Percentiles rank a stretch among this genome's conserved stretches.
Evolutionary conservation across 1,139 yeast genomes (phyloP).

Genomic region (Protomyces inundatus): DNA sequence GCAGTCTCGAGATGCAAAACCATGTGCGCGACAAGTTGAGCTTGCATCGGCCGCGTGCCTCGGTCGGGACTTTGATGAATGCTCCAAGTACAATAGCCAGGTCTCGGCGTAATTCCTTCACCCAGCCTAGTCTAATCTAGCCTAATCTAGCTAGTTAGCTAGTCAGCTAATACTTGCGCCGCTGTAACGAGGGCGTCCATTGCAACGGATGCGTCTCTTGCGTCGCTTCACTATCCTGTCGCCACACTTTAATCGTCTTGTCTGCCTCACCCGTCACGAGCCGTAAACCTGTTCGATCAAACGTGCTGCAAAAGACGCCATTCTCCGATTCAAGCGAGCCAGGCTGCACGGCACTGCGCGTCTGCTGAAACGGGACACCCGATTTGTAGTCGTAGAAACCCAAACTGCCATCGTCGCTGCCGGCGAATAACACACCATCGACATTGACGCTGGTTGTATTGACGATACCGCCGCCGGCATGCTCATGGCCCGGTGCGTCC

Average conservation of each 20-base stretch:
- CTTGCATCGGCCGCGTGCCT: not conserved
- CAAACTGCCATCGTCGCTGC: constrained; percentile 77
- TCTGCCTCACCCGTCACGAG: constrained; percentile 85
- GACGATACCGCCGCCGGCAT: constrained; percentile 47
- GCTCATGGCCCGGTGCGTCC: constrained; percentile 36
- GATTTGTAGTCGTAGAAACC: constrained; percentile 72
- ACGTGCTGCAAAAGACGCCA: constrained; percentile 65
- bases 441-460: constrained; percentile 65
- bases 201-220: constrained; percentile 46
- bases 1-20: too few relatives aligned
- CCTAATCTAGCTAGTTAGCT: too few relatives aligned
- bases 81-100: too few relatives aligned
- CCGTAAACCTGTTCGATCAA: constrained; percentile 76
- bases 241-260: constrained; percentile 84
- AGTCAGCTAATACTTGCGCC: not conserved
- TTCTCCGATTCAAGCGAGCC: constrained; percentile 65
- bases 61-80: not conserved
- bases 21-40: not conserved
- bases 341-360: constrained; percentile 53
- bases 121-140: too few relatives aligned
- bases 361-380: constrained; percentile 58
- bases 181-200: constrained; percentile 43
- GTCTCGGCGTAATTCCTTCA: too few relatives aligned
- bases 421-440: constrained; percentile 68
- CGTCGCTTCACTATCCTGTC: constrained; percentile 48